A percentile compares a stretch with the other conserved stretches of the same genome.
Evolutionary conservation across 768 basidiomycete species (phyloP).

Genomic region (Rhodosporidiobolus odoratus): DNA sequence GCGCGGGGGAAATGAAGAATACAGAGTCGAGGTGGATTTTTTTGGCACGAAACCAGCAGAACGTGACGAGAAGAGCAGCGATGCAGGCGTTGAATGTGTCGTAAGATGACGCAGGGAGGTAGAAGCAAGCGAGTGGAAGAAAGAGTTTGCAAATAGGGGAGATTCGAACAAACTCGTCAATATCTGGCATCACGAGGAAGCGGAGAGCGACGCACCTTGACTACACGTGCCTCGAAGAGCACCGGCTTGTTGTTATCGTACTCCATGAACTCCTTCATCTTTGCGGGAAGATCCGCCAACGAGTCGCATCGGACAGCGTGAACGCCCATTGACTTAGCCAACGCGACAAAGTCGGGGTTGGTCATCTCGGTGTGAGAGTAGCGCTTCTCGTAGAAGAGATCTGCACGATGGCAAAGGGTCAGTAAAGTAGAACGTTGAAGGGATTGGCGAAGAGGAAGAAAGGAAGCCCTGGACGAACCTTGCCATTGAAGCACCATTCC

Average conservation of each 20-base stretch:
- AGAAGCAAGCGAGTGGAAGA: background rate
- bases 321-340: conserved; percentile 85
- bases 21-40: background rate
- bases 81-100: too few species aligned
- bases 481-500: conserved; percentile 99
- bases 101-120: background rate
- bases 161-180: too few species aligned
- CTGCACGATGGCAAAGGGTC: conserved; percentile 47
- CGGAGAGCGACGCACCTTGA: conserved; percentile 49
- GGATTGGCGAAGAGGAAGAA: background rate
- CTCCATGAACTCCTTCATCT: conserved; percentile 99
- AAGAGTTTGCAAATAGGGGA: conserved; percentile 51
- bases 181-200: too few species aligned
- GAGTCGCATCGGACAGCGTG: conserved; percentile 75
- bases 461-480: conserved; percentile 53
- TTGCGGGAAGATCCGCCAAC: conserved; percentile 72
- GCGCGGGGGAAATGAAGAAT: background rate
- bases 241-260: conserved; percentile 82
- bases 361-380: conserved; percentile 94
- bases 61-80: too few species aligned
- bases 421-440: background rate
- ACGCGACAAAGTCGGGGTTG: conserved; percentile 88
- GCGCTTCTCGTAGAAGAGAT: conserved; percentile 93
- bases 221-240: conserved; percentile 82
- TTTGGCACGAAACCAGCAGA: too few species aligned